These are phyloP conservation scores for Trichoderma citrinoviride DNA, from an alignment of 2,329 filamentous ascomycete genomes.

Conservation along the genomic window DNA sequence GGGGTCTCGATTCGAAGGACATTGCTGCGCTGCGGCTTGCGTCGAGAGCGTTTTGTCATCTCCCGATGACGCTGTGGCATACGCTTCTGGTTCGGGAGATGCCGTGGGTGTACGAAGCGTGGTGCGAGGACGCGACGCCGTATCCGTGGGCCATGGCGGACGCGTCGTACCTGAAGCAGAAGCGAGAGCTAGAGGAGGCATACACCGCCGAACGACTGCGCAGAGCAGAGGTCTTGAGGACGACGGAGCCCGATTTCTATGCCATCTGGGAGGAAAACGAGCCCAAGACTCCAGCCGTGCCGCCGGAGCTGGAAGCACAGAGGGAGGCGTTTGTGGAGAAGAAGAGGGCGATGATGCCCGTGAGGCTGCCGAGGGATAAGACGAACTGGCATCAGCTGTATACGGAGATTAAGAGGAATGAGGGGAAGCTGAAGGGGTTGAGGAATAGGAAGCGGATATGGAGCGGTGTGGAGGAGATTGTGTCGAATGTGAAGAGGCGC, in stretches of 20 bases:
- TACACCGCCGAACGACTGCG: background rate
- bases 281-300: constrained; percentile 13
- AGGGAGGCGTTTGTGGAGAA: background rate
- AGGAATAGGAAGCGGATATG: constrained; percentile 24
- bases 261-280: constrained; percentile 1
- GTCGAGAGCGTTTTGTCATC: constrained; percentile 12
- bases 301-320: constrained; percentile 5
- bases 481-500: background rate
- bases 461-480: constrained; percentile 2
- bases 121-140: constrained; percentile 8
- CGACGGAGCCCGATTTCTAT: background rate
- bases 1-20: constrained; percentile 13
- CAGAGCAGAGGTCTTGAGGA: background rate
- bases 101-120: constrained; percentile 20
- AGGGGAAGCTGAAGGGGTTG: constrained; percentile 9
- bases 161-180: background rate
- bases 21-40: constrained; percentile 11
- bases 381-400: constrained; percentile 25
- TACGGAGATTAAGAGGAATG: background rate
- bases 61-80: constrained; percentile 16
- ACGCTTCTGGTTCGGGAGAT: constrained; percentile 1
- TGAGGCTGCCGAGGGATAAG: background rate
- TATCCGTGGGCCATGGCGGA: constrained; percentile 16
- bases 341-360: constrained; percentile 8
- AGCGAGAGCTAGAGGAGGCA: background rate